Evolutionary conservation across 2,329 filamentous ascomycete genomes (phyloP).

Genomic region (Neoarthrinium moseri): DNA sequence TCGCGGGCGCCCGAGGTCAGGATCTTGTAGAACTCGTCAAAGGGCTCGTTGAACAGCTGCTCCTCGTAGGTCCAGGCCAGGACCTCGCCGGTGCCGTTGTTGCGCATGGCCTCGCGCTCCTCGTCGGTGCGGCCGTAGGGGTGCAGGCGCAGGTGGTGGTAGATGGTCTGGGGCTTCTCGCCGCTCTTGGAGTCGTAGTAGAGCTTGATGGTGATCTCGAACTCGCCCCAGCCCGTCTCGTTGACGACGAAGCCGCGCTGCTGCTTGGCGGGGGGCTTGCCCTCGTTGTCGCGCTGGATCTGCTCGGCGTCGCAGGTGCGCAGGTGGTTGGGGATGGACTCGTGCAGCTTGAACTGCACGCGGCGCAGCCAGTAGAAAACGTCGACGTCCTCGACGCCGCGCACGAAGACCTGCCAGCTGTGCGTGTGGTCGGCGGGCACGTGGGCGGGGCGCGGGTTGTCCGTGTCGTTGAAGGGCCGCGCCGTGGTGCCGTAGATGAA

Average conservation of each 20-base stretch:
- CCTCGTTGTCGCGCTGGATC: constrained; percentile 28
- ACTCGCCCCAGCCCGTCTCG: constrained; percentile 97
- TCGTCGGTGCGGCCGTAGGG: constrained; percentile 83
- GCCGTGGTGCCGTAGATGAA: constrained; percentile 81
- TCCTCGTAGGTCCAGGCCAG: constrained; percentile 86
- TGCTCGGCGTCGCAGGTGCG: constrained; percentile 57
- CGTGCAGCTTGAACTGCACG: constrained; percentile 97
- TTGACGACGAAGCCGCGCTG: constrained; percentile 66
- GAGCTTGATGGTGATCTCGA: constrained; percentile 92
- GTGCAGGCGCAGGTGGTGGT: constrained; percentile 88
- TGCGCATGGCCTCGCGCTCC: constrained; percentile 62
- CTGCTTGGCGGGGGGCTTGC: constrained; percentile 49
- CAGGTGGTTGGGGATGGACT: constrained; percentile 89
- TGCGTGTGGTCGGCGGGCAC: constrained; percentile 92
- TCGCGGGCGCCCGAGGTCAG: constrained; percentile 71
- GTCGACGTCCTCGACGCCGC: constrained; percentile 83
- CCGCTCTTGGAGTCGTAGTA: constrained; percentile 86
- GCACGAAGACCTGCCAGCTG: constrained; percentile 93
- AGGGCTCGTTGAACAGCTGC: constrained; percentile 95
- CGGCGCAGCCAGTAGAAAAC: constrained; percentile 95
- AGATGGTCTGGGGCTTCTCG: constrained; percentile 94
- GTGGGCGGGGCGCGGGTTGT: constrained; percentile 73
- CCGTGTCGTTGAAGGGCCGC: constrained; percentile 71
- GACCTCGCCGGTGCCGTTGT: constrained; percentile 63
- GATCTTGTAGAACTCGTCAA: constrained; percentile 85